These are phyloP conservation scores for Podospora sp. DNA, from an alignment of 495 filamentous ascomycete genomes.

Conservation along the genomic window DNA sequence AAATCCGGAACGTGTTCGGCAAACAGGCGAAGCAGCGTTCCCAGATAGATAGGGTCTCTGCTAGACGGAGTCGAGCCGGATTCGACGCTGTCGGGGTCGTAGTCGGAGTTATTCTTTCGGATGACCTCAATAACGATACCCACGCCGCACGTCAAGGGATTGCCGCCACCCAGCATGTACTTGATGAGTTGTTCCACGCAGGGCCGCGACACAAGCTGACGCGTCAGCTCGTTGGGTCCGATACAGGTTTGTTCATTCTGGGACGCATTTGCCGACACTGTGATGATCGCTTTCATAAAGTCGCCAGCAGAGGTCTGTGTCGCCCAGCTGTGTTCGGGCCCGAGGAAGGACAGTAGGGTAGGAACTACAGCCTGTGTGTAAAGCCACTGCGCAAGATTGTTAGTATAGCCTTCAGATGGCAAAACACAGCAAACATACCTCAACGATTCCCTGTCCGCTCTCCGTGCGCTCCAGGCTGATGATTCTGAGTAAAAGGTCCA, in stretches of 20 bases:
- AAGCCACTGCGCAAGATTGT: slow-evolving; percentile 68
- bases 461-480: slow-evolving; percentile 95
- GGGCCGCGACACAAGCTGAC: slow-evolving; percentile 87
- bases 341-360: slow-evolving; percentile 81
- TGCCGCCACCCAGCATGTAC: slow-evolving; percentile 93
- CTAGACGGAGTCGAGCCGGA: slow-evolving; percentile 76
- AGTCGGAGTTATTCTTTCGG: slow-evolving; percentile 98
- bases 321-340: slow-evolving; percentile 75
- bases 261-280: slow-evolving; percentile 96
- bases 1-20: slow-evolving; percentile 92
- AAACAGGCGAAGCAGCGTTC: slow-evolving; percentile 87
- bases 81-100: slow-evolving; percentile 86
- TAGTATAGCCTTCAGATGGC: neutral
- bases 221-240: slow-evolving; percentile 93
- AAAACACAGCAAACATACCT: slow-evolving; percentile 61
- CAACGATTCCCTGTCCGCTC: slow-evolving; percentile 88
- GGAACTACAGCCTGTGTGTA: slow-evolving; percentile 91
- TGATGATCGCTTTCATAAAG: slow-evolving; percentile 98
- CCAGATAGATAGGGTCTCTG: slow-evolving; percentile 95
- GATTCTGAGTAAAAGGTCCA: slow-evolving; percentile 96
- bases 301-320: slow-evolving; percentile 97
- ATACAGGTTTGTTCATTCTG: slow-evolving; percentile 98
- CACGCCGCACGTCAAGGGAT: slow-evolving; percentile 93
- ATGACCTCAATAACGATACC: slow-evolving; percentile 99
- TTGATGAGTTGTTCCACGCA: slow-evolving; percentile 81